These are phyloP conservation scores for Podaxis sp. DNA, from an alignment of 768 basidiomycete genomes.

Conservation along the genomic window DNA sequence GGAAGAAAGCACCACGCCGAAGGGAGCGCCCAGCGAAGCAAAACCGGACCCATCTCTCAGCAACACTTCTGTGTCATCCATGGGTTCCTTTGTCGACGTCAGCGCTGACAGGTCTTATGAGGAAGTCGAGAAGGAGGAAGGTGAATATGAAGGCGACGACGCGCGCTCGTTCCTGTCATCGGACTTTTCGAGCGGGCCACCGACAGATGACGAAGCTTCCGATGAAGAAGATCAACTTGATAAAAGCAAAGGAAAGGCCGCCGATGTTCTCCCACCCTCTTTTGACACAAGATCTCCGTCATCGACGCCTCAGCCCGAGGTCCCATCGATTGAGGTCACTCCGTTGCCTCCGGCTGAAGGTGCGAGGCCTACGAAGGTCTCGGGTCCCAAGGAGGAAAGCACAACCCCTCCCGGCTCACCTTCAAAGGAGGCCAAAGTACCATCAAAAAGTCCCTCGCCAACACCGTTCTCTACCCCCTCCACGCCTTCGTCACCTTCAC, in stretches of 20 bases:
- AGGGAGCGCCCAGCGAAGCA: neutral
- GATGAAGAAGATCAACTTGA: conserved; percentile 14
- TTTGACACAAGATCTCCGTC: conserved; percentile 53
- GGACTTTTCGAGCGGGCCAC: conserved; percentile 30
- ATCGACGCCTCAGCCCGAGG: conserved; percentile 56
- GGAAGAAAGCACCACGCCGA: conserved; percentile 9
- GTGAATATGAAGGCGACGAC: conserved; percentile 27
- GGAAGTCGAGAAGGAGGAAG: conserved; percentile 20
- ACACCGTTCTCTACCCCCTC: conserved; percentile 29
- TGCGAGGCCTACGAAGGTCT: conserved; percentile 22
- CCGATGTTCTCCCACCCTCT: neutral
- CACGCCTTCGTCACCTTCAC: conserved; percentile 29
- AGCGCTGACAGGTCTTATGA: conserved; percentile 18
- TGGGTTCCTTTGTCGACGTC: conserved; percentile 25
- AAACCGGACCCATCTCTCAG: conserved; percentile 14
- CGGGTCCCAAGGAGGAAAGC: conserved; percentile 39
- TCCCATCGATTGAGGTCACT: conserved; percentile 38
- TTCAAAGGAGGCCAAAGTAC: conserved; percentile 33
- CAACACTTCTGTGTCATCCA: conserved; percentile 19
- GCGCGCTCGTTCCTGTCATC: conserved; percentile 32
- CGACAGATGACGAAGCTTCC: conserved; percentile 27
- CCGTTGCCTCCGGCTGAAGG: conserved; percentile 30
- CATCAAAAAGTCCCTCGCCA: conserved; percentile 33
- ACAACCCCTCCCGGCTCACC: conserved; percentile 72
- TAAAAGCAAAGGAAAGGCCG: neutral